These are phyloP conservation scores for Cucurbita ficifolia DNA, from an alignment of 306 rosid species.

Conservation along the genomic window DNA sequence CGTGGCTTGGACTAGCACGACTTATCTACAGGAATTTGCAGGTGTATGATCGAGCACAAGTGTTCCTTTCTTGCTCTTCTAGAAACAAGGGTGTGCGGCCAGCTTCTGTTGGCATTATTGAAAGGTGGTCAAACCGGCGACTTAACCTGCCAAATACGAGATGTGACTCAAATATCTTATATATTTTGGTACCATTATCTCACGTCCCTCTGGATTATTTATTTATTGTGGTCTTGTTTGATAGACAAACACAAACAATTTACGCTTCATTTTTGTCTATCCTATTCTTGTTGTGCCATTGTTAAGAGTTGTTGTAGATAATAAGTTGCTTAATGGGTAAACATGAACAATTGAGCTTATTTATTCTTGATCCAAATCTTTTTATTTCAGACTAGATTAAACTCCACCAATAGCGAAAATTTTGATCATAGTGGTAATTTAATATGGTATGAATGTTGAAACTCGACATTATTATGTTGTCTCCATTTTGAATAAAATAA, in stretches of 20 bases:
- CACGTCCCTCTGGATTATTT: neutral
- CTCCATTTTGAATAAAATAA: neutral
- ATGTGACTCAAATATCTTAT: slow-evolving; percentile 41
- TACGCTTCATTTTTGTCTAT: neutral
- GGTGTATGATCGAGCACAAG: slow-evolving; percentile 96
- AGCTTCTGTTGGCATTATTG: slow-evolving; percentile 54
- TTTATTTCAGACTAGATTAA: neutral
- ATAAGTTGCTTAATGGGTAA: neutral
- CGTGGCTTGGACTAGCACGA: neutral
- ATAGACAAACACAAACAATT: neutral
- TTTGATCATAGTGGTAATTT: neutral
- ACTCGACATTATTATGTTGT: neutral
- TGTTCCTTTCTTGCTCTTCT: slow-evolving; percentile 53
- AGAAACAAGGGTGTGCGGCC: slow-evolving; percentile 32
- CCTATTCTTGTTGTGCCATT: neutral
- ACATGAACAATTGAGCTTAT: neutral
- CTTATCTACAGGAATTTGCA: slow-evolving; percentile 17
- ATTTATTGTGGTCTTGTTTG: neutral
- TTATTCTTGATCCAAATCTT: neutral
- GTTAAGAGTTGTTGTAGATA: neutral
- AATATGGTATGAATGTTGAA: neutral
- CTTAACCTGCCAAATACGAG: slow-evolving; percentile 45
- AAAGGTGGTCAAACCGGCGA: slow-evolving; percentile 49
- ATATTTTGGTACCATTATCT: slow-evolving; percentile 42
- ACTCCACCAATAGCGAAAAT: neutral